Evolutionary conservation across 345 rosid genomes (phyloP).

Genomic region (Melastoma malabathricum): DNA sequence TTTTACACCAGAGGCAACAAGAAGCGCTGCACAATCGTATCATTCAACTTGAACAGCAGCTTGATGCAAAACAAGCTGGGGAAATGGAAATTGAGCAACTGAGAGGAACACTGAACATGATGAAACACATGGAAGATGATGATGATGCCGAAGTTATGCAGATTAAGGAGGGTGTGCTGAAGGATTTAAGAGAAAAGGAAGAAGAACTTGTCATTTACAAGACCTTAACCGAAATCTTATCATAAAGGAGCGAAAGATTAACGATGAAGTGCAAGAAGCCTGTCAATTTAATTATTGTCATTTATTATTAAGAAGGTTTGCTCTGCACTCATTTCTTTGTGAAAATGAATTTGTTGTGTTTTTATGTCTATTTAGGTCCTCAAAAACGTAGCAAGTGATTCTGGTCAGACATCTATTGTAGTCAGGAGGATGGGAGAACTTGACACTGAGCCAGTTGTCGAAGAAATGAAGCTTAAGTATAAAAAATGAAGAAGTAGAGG

Average conservation of each 20-base stretch:
- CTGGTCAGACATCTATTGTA: slow-evolving; percentile 27
- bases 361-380: slow-evolving; percentile 27
- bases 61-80: slow-evolving; percentile 74
- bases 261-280: slow-evolving; percentile 88
- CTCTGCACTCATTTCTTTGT: too few relatives aligned
- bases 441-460: slow-evolving; percentile 56
- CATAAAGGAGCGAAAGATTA: slow-evolving; percentile 70
- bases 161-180: slow-evolving; percentile 44
- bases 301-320: too few relatives aligned
- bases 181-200: slow-evolving; percentile 74
- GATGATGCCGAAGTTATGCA: slow-evolving; percentile 53
- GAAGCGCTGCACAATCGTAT: slow-evolving; percentile 58
- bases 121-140: slow-evolving; percentile 58
- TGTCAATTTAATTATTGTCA: slow-evolving; percentile 7
- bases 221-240: slow-evolving; percentile 69
- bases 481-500: slow-evolving; percentile 58
- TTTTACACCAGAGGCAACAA: slow-evolving; percentile 46
- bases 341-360: too few relatives aligned
- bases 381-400: slow-evolving; percentile 34
- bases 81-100: slow-evolving; percentile 71
- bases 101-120: slow-evolving; percentile 50
- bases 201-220: slow-evolving; percentile 55
- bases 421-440: slow-evolving; percentile 98
- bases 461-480: slow-evolving; percentile 65
- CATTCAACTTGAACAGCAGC: slow-evolving; percentile 50